phyloP scores from a whole-genome alignment of 2,329 filamentous ascomycete species.

The Dothideomycetes sp. region DNA sequence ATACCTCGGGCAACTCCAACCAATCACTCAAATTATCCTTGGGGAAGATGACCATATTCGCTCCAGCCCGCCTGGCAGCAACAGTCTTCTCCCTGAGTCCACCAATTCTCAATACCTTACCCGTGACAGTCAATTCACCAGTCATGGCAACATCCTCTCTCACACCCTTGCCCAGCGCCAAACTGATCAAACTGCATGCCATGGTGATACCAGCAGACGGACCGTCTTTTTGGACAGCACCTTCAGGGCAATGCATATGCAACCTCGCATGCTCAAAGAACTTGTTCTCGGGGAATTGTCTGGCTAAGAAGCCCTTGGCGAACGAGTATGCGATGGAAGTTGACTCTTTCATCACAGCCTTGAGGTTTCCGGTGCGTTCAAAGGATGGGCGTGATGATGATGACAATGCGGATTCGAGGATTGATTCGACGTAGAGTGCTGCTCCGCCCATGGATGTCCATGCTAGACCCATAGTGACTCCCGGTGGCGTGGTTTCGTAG shows the following conservation, averaged over 20 bases:
- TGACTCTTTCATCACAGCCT: conserved; percentile 97
- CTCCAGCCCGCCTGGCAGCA: conserved; percentile 82
- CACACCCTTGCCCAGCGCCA: conserved; percentile 70
- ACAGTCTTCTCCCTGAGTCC: conserved; percentile 95
- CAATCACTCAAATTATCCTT: conserved; percentile 94
- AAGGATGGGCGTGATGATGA: conserved; percentile 66
- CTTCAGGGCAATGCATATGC: conserved; percentile 93
- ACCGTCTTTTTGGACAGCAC: conserved; percentile 87
- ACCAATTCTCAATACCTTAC: conserved; percentile 91
- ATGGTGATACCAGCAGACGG: conserved; percentile 82
- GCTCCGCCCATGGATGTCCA: conserved; percentile 98
- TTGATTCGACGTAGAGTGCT: conserved; percentile 94
- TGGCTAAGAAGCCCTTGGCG: conserved; percentile 78
- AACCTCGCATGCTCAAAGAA: conserved; percentile 96
- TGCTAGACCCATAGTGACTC: conserved; percentile 93
- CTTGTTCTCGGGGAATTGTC: conserved; percentile 75
- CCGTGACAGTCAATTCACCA: conserved; percentile 90
- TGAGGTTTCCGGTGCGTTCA: conserved; percentile 89
- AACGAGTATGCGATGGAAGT: conserved; percentile 93
- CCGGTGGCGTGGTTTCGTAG: conserved; percentile 86
- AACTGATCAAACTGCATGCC: conserved; percentile 82
- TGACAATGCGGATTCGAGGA: conserved; percentile 73
- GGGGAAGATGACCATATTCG: conserved; percentile 89
- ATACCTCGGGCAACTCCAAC: conserved; percentile 90
- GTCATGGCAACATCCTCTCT: conserved; percentile 94